Evolutionary conservation across 169 alveolate genomes (phyloP).

Genomic region (Neospora caninum): DNA sequence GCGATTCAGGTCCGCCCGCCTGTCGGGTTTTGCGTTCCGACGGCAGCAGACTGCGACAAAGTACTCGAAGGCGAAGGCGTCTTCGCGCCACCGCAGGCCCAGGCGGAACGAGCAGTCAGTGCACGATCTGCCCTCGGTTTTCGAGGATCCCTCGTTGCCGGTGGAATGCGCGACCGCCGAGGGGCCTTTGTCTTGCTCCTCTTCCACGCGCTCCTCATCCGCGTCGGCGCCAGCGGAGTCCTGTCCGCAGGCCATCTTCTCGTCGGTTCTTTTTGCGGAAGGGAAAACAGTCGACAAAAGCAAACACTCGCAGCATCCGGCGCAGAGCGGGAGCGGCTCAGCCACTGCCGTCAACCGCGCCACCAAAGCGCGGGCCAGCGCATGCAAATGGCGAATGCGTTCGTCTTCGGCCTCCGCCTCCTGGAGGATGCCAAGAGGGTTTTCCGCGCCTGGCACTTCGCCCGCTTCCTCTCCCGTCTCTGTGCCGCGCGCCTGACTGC

Average conservation of each 20-base stretch:
- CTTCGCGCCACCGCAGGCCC: constrained; percentile 53
- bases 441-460: no score
- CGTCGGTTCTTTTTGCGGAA: no score
- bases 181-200: no score
- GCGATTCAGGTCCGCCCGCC: no score
- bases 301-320: background rate
- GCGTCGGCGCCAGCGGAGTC: no score
- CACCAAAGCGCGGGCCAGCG: constrained; percentile 25
- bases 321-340: background rate
- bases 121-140: background rate
- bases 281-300: background rate
- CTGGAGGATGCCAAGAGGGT: no score
- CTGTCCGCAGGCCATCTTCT: no score
- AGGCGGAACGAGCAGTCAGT: background rate
- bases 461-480: no score
- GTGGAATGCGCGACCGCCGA: background rate
- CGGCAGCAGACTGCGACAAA: constrained; percentile 12
- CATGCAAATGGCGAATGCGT: background rate
- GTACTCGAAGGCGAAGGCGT: constrained; percentile 38
- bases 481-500: no score
- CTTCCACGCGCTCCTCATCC: no score
- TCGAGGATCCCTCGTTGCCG: background rate
- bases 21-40: background rate
- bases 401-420: background rate
- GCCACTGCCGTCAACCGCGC: background rate